These are phyloP conservation scores for Aureococcus anophagefferens DNA, from an alignment of 108 stramenopile genomes.

Conservation along the genomic window DNA sequence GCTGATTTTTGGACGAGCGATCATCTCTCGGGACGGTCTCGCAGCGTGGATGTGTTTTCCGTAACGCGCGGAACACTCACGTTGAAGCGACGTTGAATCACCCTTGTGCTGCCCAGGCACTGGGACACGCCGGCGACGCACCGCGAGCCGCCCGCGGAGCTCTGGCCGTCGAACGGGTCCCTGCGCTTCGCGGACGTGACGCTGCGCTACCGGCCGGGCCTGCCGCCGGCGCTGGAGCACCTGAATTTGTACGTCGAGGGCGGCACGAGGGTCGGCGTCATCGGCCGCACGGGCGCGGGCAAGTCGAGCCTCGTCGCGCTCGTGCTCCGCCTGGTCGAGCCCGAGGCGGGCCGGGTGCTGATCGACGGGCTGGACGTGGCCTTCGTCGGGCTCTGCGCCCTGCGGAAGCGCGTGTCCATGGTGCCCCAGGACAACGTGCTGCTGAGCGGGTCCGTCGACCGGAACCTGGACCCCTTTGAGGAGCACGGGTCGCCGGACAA, in stretches of 20 bases:
- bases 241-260: slow-evolving; percentile 51
- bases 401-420: slow-evolving; percentile 30
- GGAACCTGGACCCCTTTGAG: too few species aligned
- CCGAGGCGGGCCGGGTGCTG: slow-evolving; percentile 57
- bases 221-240: slow-evolving; percentile 60
- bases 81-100: too few species aligned
- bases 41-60: too few species aligned
- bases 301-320: slow-evolving; percentile 62
- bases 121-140: too few species aligned
- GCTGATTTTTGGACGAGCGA: too few species aligned
- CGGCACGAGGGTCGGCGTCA: slow-evolving; percentile 63
- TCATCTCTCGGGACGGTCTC: too few species aligned
- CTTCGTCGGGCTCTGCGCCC: slow-evolving; percentile 66
- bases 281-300: slow-evolving; percentile 55
- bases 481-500: too few species aligned
- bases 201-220: slow-evolving; percentile 58
- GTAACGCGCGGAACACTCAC: too few species aligned
- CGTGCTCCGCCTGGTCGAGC: slow-evolving; percentile 67
- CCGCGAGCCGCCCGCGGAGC: background rate
- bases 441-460: too few species aligned
- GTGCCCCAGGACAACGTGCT: too few species aligned
- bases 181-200: slow-evolving; percentile 52
- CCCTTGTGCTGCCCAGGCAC: too few species aligned
- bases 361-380: slow-evolving; percentile 77
- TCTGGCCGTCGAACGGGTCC: slow-evolving; percentile 61